These are phyloP conservation scores for Wickerhamomyces sp. DNA, from an alignment of 1,139 yeast genomes.

Conservation along the genomic window DNA sequence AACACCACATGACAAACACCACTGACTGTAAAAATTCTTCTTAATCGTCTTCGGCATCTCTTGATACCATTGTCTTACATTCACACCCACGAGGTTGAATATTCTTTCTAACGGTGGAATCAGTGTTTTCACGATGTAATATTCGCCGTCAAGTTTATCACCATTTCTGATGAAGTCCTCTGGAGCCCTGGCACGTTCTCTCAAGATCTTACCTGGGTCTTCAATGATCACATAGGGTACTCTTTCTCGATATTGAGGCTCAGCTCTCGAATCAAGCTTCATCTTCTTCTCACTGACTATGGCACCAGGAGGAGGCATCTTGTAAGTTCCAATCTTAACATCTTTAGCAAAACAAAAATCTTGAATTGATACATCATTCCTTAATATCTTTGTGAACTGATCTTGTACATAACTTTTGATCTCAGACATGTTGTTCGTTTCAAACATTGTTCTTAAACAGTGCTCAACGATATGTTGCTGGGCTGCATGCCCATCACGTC, in stretches of 20 bases:
- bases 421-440: conserved; percentile 61
- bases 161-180: conserved; percentile 53
- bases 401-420: conserved; percentile 60
- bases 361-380: conserved; percentile 58
- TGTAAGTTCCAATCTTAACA: conserved; percentile 79
- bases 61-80: conserved; percentile 71
- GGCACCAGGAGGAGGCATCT: conserved; percentile 90
- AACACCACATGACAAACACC: conserved; percentile 20
- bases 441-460: conserved; percentile 62
- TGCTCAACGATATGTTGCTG: conserved; percentile 79
- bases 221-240: conserved; percentile 79
- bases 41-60: conserved; percentile 49
- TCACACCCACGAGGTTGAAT: conserved; percentile 78
- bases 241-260: conserved; percentile 85
- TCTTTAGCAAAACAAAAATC: conserved; percentile 93
- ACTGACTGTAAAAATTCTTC: conserved; percentile 9
- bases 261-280: conserved; percentile 62
- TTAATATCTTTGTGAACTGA: conserved; percentile 62
- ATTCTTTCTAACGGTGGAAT: conserved; percentile 88
- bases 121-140: conserved; percentile 75
- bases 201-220: conserved; percentile 63
- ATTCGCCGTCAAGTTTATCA: conserved; percentile 64
- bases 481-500: conserved; percentile 93
- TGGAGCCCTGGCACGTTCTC: conserved; percentile 79
- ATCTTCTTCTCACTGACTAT: conserved; percentile 60